A percentile compares a stretch with the other conserved stretches of the same genome.
phyloP scores from a whole-genome alignment of 2,329 filamentous ascomycete genomes.

The Colletotrichum trifolii region DNA sequence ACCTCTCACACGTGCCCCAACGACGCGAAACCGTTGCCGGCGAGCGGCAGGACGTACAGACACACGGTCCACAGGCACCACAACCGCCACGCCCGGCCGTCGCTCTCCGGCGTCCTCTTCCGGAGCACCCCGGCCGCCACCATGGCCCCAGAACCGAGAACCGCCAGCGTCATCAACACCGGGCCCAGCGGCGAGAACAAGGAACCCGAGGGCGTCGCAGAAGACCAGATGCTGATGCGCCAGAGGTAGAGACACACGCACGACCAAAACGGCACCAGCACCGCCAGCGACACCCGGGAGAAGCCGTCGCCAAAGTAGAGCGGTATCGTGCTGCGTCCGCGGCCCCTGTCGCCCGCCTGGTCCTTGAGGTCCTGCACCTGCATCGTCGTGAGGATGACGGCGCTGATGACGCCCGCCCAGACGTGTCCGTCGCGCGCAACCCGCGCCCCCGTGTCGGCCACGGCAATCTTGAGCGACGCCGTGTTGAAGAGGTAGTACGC shows the following conservation, averaged over 20 bases:
- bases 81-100: slow-evolving; percentile 28
- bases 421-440: slow-evolving; percentile 32
- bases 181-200: not conserved
- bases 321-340: slow-evolving; percentile 43
- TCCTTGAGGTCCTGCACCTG: slow-evolving; percentile 44
- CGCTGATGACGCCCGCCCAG: slow-evolving; percentile 41
- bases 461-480: slow-evolving; percentile 41
- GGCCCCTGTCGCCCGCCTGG: slow-evolving; percentile 41
- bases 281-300: slow-evolving; percentile 11
- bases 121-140: slow-evolving; percentile 24
- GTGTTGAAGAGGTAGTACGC: slow-evolving; percentile 44
- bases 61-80: slow-evolving; percentile 35
- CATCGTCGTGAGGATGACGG: slow-evolving; percentile 43
- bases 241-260: slow-evolving; percentile 27
- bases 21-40: slow-evolving; percentile 34
- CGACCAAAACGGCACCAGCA: slow-evolving; percentile 25
- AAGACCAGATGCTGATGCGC: slow-evolving; percentile 8
- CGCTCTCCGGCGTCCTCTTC: slow-evolving; percentile 28
- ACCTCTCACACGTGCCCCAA: slow-evolving; percentile 16
- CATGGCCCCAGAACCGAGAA: slow-evolving; percentile 16
- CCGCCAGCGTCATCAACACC: slow-evolving; percentile 10
- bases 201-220: not conserved
- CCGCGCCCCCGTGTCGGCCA: slow-evolving; percentile 1
- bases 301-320: slow-evolving; percentile 41
- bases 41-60: slow-evolving; percentile 29